These are phyloP conservation scores for Trebouxia sp. DNA, from an alignment of 139 green algal species.

Conservation along the genomic window DNA sequence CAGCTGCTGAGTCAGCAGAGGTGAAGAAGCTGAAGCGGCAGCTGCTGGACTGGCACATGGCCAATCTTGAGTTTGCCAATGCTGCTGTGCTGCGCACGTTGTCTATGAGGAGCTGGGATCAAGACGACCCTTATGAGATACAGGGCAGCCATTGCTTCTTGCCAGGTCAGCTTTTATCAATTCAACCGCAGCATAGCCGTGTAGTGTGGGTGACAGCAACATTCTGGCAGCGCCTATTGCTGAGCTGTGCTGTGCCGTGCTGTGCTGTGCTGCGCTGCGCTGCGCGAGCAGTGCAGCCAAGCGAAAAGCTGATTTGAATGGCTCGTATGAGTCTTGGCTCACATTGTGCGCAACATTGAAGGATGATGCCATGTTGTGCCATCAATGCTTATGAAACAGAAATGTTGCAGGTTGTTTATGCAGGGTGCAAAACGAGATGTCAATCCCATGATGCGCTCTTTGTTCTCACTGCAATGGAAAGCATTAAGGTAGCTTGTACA, in stretches of 20 bases:
- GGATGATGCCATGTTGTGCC: too few species aligned
- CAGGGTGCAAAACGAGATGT: too few species aligned
- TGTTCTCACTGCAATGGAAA: background rate
- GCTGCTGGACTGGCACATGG: slow-evolving; percentile 93
- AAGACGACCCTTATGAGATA: slow-evolving; percentile 89
- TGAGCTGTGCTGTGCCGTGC: too few species aligned
- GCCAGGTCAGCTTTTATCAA: slow-evolving; percentile 40
- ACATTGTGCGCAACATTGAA: too few species aligned
- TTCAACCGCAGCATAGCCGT: too few species aligned
- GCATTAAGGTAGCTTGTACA: background rate
- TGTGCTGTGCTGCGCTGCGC: background rate
- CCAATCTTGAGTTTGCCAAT: slow-evolving; percentile 98
- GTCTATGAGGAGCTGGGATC: slow-evolving; percentile 87
- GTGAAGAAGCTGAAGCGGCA: slow-evolving; percentile 41
- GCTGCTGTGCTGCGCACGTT: slow-evolving; percentile 59
- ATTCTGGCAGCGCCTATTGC: too few species aligned
- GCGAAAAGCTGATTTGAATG: background rate
- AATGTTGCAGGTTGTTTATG: too few species aligned
- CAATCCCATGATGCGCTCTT: background rate
- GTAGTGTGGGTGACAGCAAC: too few species aligned
- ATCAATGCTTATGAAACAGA: too few species aligned
- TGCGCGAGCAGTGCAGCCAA: background rate
- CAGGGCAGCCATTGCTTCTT: slow-evolving; percentile 59
- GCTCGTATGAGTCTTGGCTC: background rate
- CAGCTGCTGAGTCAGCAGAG: slow-evolving; percentile 5